Evolutionary conservation across 345 rosid species (phyloP).

Genomic region (Ceriops tagal): DNA sequence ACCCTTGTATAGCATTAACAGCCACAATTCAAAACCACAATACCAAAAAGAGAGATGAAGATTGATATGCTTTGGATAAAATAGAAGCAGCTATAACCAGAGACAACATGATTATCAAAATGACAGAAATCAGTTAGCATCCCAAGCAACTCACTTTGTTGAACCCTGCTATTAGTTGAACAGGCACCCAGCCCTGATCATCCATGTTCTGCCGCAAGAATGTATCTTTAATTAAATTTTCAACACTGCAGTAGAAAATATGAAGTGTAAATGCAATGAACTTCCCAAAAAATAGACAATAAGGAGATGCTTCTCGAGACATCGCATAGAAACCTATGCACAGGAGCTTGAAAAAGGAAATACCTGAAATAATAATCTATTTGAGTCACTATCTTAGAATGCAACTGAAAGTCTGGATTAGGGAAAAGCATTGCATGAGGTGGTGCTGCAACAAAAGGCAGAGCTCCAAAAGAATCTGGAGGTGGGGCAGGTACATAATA

Average conservation of each 20-base stretch:
- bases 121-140: conserved; percentile 6
- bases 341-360: conserved; percentile 11
- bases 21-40: too few relatives aligned
- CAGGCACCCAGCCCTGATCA: conserved; percentile 78
- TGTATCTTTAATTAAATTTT: conserved; percentile 67
- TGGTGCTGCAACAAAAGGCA: conserved; percentile 47
- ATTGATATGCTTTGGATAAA: neutral
- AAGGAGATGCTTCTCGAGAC: conserved; percentile 1
- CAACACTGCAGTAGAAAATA: conserved; percentile 57
- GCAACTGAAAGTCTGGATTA: conserved; percentile 49
- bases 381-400: conserved; percentile 51
- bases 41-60: too few relatives aligned
- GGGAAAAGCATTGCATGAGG: conserved; percentile 46
- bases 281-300: conserved; percentile 11
- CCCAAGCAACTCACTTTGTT: conserved; percentile 54
- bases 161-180: conserved; percentile 70
- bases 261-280: conserved; percentile 17
- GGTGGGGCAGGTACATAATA: conserved; percentile 46
- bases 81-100: conserved; percentile 4
- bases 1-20: too few relatives aligned
- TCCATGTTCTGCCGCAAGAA: conserved; percentile 84
- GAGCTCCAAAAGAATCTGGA: conserved; percentile 39
- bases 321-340: neutral
- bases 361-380: conserved; percentile 89
- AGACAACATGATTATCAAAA: conserved; percentile 6